A percentile compares a stretch with the other conserved stretches of the same genome.
Conservation (phyloP, 2,329 filamentous ascomycete species). For the Aphanocladium album region DNA sequence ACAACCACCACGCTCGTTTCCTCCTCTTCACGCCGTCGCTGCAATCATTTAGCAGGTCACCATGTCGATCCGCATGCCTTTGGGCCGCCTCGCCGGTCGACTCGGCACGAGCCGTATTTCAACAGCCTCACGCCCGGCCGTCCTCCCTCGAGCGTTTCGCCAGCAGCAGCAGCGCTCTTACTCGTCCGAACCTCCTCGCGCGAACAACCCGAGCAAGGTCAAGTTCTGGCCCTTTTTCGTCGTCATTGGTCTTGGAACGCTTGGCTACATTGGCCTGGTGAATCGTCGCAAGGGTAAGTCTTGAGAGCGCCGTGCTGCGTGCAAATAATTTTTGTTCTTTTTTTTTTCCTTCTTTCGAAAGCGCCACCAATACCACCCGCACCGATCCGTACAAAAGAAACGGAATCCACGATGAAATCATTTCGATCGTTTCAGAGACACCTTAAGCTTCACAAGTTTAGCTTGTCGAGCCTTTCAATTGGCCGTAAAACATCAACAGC, state of each 20-base stretch:
- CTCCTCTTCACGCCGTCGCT: no score
- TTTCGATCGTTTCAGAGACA: background rate
- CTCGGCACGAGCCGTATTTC: slow-evolving; percentile 8
- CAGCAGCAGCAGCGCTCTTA: slow-evolving; percentile 32
- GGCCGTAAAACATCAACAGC: background rate
- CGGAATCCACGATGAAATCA: background rate
- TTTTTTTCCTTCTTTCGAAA: background rate
- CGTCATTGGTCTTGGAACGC: slow-evolving; percentile 43
- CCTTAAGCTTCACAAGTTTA: background rate
- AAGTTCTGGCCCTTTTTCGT: slow-evolving; percentile 56
- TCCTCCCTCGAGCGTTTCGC: slow-evolving; percentile 14
- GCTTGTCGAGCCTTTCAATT: background rate
- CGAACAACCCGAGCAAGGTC: slow-evolving; percentile 32
- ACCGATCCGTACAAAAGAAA: background rate
- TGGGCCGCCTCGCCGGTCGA: slow-evolving; percentile 21
- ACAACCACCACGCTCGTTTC: background rate
- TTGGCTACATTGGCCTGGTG: slow-evolving; percentile 46
- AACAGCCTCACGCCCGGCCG: slow-evolving; percentile 11
- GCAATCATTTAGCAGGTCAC: slow-evolving; percentile 3
- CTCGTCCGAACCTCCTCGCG: slow-evolving; percentile 33
- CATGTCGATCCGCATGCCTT: slow-evolving; percentile 30
- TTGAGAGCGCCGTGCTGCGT: background rate
- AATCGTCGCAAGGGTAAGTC: slow-evolving; percentile 45
- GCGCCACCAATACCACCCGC: background rate
- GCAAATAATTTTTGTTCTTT: no score